Evolutionary conservation across 768 basidiomycete genomes (phyloP).

Genomic region (Leccinum barrowsii): DNA sequence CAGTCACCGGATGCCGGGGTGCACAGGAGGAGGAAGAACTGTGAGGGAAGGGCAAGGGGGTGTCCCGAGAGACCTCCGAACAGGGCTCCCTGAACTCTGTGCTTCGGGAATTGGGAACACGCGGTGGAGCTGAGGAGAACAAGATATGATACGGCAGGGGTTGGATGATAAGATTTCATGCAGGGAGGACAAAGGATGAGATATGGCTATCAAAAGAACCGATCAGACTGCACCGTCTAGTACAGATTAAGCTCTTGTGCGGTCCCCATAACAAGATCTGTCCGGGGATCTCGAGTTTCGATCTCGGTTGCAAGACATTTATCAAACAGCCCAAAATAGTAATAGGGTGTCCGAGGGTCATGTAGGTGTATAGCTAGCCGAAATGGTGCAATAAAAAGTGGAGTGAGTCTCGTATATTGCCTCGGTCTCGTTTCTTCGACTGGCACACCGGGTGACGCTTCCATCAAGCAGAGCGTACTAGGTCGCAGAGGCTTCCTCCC

Average conservation of each 20-base stretch:
- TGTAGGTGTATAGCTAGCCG: constrained; percentile 14
- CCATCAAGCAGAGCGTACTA: background rate
- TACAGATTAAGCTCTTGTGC: background rate
- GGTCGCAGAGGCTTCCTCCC: background rate
- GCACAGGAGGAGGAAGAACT: background rate
- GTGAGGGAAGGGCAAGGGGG: background rate
- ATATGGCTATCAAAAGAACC: background rate
- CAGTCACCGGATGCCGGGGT: background rate
- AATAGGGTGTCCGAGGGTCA: constrained; percentile 27
- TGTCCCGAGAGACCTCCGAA: background rate
- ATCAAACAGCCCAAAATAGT: constrained; percentile 1
- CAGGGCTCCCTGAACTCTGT: background rate
- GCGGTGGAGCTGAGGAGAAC: background rate
- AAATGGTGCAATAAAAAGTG: constrained; percentile 27
- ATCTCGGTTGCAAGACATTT: background rate
- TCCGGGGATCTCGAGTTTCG: background rate
- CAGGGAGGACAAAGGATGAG: constrained; percentile 1
- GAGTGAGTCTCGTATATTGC: constrained; percentile 19
- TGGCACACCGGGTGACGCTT: background rate
- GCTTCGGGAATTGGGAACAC: background rate
- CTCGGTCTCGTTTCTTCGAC: background rate
- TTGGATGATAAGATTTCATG: background rate
- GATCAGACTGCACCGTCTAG: background rate
- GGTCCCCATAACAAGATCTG: background rate
- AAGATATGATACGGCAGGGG: background rate